A percentile compares a stretch with the other conserved stretches of the same genome.
Evolutionary conservation across 768 basidiomycete species (phyloP).

Genomic region (Tylopilus felleus): DNA sequence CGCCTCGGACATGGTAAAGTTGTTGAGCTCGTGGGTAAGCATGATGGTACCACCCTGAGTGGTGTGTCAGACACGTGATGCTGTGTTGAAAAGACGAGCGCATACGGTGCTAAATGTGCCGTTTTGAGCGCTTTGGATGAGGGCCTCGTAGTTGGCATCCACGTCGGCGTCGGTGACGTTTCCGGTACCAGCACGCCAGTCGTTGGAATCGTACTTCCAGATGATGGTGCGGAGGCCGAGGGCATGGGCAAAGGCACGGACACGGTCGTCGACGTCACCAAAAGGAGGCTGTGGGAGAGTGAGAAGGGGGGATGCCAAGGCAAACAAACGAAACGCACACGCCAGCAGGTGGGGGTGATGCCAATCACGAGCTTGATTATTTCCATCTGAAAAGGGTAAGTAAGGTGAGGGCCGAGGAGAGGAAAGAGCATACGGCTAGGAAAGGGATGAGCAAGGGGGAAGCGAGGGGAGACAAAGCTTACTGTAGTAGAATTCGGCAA

Average conservation of each 20-base stretch:
- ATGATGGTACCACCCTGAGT: conserved; percentile 29
- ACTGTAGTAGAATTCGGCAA: conserved; percentile 80
- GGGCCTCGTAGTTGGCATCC: conserved; percentile 49
- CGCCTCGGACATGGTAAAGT: conserved; percentile 60
- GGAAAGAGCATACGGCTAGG: conserved; percentile 22
- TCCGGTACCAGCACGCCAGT: conserved; percentile 63
- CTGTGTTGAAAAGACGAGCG: not conserved
- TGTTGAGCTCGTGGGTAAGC: conserved; percentile 57
- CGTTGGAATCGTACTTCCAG: conserved; percentile 69
- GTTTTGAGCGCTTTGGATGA: conserved; percentile 45
- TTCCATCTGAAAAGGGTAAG: conserved; percentile 38
- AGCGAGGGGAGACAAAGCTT: conserved; percentile 15
- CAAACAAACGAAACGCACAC: conserved; percentile 34
- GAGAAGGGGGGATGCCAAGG: not conserved
- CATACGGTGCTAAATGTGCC: conserved; percentile 41
- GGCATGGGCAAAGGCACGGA: conserved; percentile 63
- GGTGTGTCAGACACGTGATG: not conserved
- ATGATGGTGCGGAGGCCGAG: conserved; percentile 70
- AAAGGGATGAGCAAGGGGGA: not conserved
- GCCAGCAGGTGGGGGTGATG: conserved; percentile 59
- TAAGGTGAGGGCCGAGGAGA: accelerated
- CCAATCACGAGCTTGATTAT: conserved; percentile 53
- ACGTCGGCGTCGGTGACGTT: conserved; percentile 43
- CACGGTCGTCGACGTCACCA: conserved; percentile 72
- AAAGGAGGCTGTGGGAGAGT: conserved; percentile 47